Evolutionary conservation across 2,329 filamentous ascomycete species (phyloP), one percentile per base, ranked within the genome.

Genomic region (Colletotrichum noveboracense): DNA sequence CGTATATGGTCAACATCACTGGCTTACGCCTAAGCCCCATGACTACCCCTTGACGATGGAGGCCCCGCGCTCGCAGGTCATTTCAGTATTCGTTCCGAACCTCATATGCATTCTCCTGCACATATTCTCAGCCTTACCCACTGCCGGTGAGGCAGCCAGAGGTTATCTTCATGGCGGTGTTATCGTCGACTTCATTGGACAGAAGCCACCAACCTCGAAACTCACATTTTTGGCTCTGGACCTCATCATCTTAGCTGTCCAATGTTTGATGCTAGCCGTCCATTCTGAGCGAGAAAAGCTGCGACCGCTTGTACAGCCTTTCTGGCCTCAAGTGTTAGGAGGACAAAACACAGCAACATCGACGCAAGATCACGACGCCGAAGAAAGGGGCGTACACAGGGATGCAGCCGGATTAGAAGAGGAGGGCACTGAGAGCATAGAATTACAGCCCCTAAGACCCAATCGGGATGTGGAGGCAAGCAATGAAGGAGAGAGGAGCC

Each of bases 151-250:
- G 79, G 88, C 90, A 48, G 88, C 91, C 75, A 87, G 91, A 68
- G 92, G 92, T 28, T 94, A 94, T 80, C 87, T 93, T 28, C 92
- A 94, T 77, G 93, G 93, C 28, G 93, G 93, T 38, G 86, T 94
- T 66, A 87, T 94, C 28, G 89, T 94, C 78, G 93, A 94, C 80
- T 92, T 94, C 78, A 87, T 94, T 78, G 93, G 93, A 16, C 92
- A 94, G 81, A 89, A 89, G 78, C 90, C 92, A 6, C 90, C 92
- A 3, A 87, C 88, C 3, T 92, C 90, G 28, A 88, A 88, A 77
- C 79, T 90, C 18, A 88, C 89, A 66, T 87, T 93, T 61, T 77
- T 93, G 7, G 79, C 90, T 3, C 82, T 91, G 58, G 93, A 94
- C 81, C 28, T 90, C 8, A 79, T 91, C 34, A 87, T 94, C 9